Evolutionary conservation across 192 early-diverging fungal genomes (phyloP), one percentile per base, ranked within the genome.

Genomic region (Globomyces pollinis-pini): DNA sequence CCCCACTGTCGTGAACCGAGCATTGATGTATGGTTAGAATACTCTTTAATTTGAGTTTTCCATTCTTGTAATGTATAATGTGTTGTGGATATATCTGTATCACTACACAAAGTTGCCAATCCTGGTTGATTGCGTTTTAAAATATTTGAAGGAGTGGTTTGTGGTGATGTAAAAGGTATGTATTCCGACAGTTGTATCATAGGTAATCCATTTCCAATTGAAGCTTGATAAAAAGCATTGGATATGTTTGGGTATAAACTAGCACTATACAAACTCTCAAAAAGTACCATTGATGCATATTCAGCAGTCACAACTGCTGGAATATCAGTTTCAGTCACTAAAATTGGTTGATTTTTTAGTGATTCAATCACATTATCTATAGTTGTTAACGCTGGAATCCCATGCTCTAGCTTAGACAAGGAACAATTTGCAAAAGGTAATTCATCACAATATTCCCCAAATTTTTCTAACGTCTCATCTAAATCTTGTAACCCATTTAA

Each of bases 181-280:
- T n/a, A n/a, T n/a, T n/a, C n/a, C n/a, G n/a, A n/a, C n/a, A n/a
- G n/a, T n/a, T n/a, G n/a, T n/a, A n/a, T n/a, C n/a, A n/a, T n/a
- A n/a, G n/a, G n/a, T n/a, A n/a, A n/a, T n/a, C n/a, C 53, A 55
- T 55, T 55, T 55, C 53, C 53, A n/a, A 35, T 23, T 2, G n/a
- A 15, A 2, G 38, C 35, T 4, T 9, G 2, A 21, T 55, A 23
- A 13, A 55, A 26, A 5, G n/a, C 35, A n/a, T 32, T 26, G 20
- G 71, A 65, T 24, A 51, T 13, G 4, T 1, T 12, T 18, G 62
- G 59, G 66, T 66, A 73, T 9, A 7, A 21, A 11, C 36, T 21
- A 12, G 71, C 53, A 8, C 23, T 1, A 43, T 73, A 73, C 6
- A 43, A 31, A 4, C 32, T 20, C 1, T 16, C 16, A 41, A 62